phyloP scores from a whole-genome alignment of 2,329 filamentous ascomycete species.

The Tothia fuscella region DNA sequence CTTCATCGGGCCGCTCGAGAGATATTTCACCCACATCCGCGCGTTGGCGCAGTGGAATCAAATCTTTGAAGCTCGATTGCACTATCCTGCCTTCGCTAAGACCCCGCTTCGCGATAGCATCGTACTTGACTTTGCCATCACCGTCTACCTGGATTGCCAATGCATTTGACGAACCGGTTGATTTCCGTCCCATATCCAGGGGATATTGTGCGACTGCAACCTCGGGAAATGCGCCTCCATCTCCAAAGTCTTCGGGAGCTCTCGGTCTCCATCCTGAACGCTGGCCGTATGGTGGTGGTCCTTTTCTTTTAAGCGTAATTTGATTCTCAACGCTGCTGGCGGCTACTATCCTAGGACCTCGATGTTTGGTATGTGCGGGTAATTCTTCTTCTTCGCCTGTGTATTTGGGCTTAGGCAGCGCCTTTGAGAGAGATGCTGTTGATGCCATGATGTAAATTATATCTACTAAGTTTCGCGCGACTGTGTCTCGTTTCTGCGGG shows the following conservation, averaged over 20 bases:
- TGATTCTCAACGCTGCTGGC: slow-evolving; percentile 72
- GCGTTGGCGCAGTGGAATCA: slow-evolving; percentile 86
- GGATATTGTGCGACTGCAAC: slow-evolving; percentile 91
- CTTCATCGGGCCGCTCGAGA: slow-evolving; percentile 69
- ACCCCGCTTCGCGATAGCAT: slow-evolving; percentile 75
- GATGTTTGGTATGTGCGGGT: slow-evolving; percentile 53
- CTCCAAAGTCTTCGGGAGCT: slow-evolving; percentile 79
- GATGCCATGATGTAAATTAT: no score
- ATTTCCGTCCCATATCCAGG: slow-evolving; percentile 83
- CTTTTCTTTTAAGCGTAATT: slow-evolving; percentile 59
- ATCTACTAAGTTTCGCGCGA: no score
- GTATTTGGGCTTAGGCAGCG: slow-evolving; percentile 78
- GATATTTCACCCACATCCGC: slow-evolving; percentile 89
- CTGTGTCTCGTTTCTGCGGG: no score
- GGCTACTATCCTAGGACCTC: slow-evolving; percentile 72
- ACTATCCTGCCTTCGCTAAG: slow-evolving; percentile 76
- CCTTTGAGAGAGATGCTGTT: no score
- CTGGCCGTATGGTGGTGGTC: slow-evolving; percentile 62
- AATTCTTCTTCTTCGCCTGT: slow-evolving; percentile 79
- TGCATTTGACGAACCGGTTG: slow-evolving; percentile 44
- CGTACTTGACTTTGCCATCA: slow-evolving; percentile 53
- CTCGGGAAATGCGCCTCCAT: slow-evolving; percentile 93
- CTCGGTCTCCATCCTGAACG: slow-evolving; percentile 88
- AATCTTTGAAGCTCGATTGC: slow-evolving; percentile 90
- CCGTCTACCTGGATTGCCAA: slow-evolving; percentile 36